Base-by-base conservation (phyloP, 2,329 filamentous ascomycete genomes). In the Trichoderma gracile region DNA sequence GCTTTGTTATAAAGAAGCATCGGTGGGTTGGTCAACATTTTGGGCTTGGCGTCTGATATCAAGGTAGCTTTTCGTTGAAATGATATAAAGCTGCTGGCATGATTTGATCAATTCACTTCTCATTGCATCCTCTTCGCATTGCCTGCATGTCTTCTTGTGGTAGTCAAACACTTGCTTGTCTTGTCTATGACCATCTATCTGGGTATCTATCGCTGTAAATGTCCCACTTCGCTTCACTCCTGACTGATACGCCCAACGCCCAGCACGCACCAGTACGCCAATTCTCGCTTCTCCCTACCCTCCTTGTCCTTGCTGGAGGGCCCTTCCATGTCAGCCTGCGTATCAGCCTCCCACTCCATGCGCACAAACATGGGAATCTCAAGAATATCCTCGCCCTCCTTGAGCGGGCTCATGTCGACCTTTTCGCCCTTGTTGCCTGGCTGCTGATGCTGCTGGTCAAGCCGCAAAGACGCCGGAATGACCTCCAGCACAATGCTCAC, bases 331-430 rank as follows among this genome's bases (percentile, higher is more conserved):
- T 91, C 86, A 62, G 88, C 84, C 62, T 85, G 81, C 1, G 82
- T 81, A 68, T 93, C 90, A 3, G 86, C 83, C 76, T 93, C 94
- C 88, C 93, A 99, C 76, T 97, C 93, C 64, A 97, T 84, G 25
- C 93, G 85, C 66, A 99, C 92, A 80, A 96, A 96, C 72, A 99
- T 88, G 62, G 95, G 94, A 70, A 99, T 94, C 81, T 99, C 95
- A 47, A 98, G 67, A 60, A 87, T 73, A 61, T 89, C 85, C 72
- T 89, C 85, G 69, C 87, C 86, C 69, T 85, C 83, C 66, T 77
- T 79, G 55, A 87, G 71, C 46, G 81, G 80, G n/a, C 77, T 75
- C 54, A 79, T 73, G 67, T 83, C 80, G 27, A 77, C 73, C 33
- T 75, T 74, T 46, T 80, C 73, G 76, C 71, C 64, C 65, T 70